Conservation (phyloP, 2,329 filamentous ascomycete genomes). For the Fusarium tjaetaba region DNA sequence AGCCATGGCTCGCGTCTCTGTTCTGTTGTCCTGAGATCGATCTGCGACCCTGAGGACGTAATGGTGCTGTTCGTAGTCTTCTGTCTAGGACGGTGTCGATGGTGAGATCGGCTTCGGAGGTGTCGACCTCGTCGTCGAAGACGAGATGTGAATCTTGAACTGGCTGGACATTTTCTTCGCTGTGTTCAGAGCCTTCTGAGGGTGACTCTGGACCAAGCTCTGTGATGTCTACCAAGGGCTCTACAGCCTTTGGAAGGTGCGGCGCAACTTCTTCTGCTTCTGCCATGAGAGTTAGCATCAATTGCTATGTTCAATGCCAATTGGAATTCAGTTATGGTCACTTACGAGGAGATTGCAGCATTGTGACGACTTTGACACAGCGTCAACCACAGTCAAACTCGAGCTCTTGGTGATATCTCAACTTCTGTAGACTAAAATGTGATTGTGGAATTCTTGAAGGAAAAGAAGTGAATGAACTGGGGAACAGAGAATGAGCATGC, state of each 20-base stretch:
- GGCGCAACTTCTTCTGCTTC: neutral
- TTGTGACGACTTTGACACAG: neutral
- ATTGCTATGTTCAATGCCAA: rapidly evolving
- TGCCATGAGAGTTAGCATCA: neutral
- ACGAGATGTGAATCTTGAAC: neutral
- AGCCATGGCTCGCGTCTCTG: neutral
- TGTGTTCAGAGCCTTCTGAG: neutral
- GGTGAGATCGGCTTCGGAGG: neutral
- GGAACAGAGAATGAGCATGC: neutral
- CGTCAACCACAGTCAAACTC: neutral
- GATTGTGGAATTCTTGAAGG: neutral
- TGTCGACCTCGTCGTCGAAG: neutral
- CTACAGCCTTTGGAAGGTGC: neutral
- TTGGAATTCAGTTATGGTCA: rapidly evolving
- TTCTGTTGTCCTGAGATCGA: neutral
- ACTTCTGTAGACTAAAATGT: neutral
- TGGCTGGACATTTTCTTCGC: neutral
- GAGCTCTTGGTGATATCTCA: neutral
- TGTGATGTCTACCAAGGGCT: neutral
- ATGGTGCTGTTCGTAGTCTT: neutral
- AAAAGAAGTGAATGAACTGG: neutral
- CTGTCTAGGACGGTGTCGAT: neutral
- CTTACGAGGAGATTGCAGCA: neutral
- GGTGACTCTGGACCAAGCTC: neutral
- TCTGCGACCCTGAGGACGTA: neutral